Evolutionary conservation across 1,139 yeast genomes (phyloP).

Genomic region (Nakaseomyces kungkrabaensis): DNA sequence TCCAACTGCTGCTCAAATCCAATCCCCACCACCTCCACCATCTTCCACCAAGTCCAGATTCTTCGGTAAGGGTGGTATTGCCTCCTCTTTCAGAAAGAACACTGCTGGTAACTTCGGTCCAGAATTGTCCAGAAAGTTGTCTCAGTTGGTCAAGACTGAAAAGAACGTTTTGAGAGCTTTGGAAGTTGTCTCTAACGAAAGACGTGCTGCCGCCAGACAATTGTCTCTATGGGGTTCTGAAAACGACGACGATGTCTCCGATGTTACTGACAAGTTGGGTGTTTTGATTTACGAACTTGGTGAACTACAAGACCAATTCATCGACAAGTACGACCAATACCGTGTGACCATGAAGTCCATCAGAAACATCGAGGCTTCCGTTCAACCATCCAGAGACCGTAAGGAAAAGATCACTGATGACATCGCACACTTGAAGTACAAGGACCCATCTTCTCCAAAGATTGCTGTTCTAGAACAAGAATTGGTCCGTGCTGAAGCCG

Average conservation of each 20-base stretch:
- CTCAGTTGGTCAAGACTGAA: constrained; percentile 72
- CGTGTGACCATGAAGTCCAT: constrained; percentile 72
- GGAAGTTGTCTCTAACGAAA: constrained; percentile 68
- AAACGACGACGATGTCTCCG: constrained; percentile 76
- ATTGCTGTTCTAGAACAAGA: constrained; percentile 77
- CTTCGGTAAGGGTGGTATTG: constrained; percentile 63
- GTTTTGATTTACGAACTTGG: constrained; percentile 75
- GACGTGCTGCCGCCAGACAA: constrained; percentile 78
- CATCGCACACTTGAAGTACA: constrained; percentile 73
- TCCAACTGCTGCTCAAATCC: constrained; percentile 74
- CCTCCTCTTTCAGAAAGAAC: constrained; percentile 55
- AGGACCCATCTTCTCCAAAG: constrained; percentile 78
- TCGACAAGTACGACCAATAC: constrained; percentile 78
- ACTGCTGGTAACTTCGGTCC: constrained; percentile 74
- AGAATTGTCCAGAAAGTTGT: constrained; percentile 65
- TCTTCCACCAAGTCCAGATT: constrained; percentile 60
- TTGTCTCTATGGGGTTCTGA: constrained; percentile 78
- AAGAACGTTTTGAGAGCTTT: constrained; percentile 72
- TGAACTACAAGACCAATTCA: constrained; percentile 79
- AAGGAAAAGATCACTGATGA: constrained; percentile 78
- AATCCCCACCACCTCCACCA: constrained; percentile 73
- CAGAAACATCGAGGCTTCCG: constrained; percentile 78
- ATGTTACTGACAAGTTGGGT: constrained; percentile 79
- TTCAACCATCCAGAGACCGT: constrained; percentile 80
- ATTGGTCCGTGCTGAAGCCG: constrained; percentile 84